These are phyloP conservation scores for Parathielavia appendiculata DNA, from an alignment of 495 filamentous ascomycete genomes.

Conservation along the genomic window DNA sequence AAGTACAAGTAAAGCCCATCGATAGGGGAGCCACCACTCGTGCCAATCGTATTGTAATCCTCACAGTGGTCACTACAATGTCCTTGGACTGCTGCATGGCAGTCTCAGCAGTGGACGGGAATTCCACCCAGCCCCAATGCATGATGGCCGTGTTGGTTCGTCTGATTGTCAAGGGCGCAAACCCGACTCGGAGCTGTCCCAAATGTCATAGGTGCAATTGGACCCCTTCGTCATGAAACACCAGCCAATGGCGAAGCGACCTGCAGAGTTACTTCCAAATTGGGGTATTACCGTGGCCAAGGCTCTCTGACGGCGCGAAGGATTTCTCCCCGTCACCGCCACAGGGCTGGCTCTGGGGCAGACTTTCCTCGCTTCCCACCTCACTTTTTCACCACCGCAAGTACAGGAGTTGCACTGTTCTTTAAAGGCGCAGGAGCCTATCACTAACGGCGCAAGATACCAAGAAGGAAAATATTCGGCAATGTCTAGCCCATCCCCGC, in stretches of 20 bases:
- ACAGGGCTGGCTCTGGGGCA: constrained; percentile 2
- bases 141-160: neutral
- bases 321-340: neutral
- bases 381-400: neutral
- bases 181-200: neutral
- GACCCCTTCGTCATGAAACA: neutral
- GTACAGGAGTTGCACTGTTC: neutral
- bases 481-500: constrained; percentile 3
- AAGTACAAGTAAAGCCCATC: too few species aligned
- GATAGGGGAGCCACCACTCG: too few species aligned
- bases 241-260: neutral
- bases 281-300: constrained; percentile 12
- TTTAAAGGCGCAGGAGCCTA: neutral
- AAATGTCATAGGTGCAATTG: neutral
- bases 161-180: neutral
- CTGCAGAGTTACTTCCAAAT: constrained; percentile 4
- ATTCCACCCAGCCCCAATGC: neutral
- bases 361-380: neutral
- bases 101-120: neutral
- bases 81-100: neutral
- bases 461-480: constrained; percentile 4
- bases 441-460: neutral
- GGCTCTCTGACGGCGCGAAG: constrained; percentile 1
- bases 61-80: too few species aligned
- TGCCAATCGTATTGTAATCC: too few species aligned